These are phyloP conservation scores for Lepidium campestre DNA, from an alignment of 441 rosid genomes.

Conservation along the genomic window DNA sequence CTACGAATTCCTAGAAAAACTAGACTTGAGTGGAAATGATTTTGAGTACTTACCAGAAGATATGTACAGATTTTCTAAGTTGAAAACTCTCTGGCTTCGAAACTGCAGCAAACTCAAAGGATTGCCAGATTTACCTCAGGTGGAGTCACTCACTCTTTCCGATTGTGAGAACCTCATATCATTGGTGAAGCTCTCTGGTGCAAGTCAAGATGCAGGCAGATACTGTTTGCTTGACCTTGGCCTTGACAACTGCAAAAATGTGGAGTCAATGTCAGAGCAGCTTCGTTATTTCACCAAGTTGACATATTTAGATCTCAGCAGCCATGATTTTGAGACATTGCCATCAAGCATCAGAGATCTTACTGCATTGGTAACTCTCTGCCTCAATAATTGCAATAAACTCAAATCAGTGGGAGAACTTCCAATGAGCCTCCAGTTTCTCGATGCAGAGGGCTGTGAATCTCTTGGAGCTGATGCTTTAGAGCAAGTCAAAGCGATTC, in stretches of 20 bases:
- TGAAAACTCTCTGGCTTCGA: slow-evolving; percentile 1
- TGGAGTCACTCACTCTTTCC: neutral
- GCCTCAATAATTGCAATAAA: slow-evolving; percentile 20
- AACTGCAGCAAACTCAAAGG: neutral
- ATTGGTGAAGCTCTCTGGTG: neutral
- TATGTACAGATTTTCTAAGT: neutral
- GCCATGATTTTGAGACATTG: slow-evolving; percentile 27
- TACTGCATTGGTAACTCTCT: slow-evolving; percentile 19
- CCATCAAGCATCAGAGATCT: slow-evolving; percentile 31
- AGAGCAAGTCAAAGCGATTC: neutral
- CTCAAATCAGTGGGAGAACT: slow-evolving; percentile 34
- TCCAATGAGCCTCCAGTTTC: slow-evolving; percentile 1
- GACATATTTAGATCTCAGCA: slow-evolving; percentile 20
- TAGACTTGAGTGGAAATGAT: slow-evolving; percentile 6
- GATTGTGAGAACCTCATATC: slow-evolving; percentile 1
- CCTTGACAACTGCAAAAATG: slow-evolving; percentile 29
- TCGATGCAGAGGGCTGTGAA: slow-evolving; percentile 25
- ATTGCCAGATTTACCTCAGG: slow-evolving; percentile 3
- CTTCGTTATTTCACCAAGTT: slow-evolving; percentile 24
- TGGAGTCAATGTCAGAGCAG: slow-evolving; percentile 23
- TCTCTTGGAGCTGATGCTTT: neutral
- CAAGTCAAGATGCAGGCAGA: neutral
- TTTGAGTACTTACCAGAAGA: neutral
- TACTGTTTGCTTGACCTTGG: slow-evolving; percentile 19
- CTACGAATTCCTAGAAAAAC: neutral